Conservation (phyloP, 495 filamentous ascomycete species). For the Pseudevernia furfuracea region DNA sequence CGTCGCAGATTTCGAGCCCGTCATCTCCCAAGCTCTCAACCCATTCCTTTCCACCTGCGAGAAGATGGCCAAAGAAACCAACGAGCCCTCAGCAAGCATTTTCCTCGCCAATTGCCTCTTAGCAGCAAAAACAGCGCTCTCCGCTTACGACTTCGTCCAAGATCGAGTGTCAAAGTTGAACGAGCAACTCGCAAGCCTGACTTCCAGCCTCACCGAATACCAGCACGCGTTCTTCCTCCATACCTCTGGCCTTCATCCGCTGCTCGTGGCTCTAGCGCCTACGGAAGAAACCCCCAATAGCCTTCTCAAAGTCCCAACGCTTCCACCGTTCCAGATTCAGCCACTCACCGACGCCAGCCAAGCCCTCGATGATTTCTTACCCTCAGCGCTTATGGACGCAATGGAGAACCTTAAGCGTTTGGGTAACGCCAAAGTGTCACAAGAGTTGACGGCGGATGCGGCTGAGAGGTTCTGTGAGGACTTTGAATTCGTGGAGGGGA, state of each 20-base stretch:
- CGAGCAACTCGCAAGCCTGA: constrained; percentile 32
- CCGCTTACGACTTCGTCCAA: constrained; percentile 37
- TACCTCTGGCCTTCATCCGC: constrained; percentile 61
- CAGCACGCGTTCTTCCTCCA: constrained; percentile 63
- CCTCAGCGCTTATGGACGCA: constrained; percentile 87
- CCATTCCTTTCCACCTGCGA: constrained; percentile 73
- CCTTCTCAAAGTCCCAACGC: constrained; percentile 44
- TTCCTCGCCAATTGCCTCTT: constrained; percentile 80
- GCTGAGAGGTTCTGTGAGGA: constrained; percentile 81
- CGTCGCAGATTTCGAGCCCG: constrained; percentile 62
- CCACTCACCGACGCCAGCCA: constrained; percentile 60
- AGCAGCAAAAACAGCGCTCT: constrained; percentile 40
- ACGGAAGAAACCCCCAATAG: constrained; percentile 35
- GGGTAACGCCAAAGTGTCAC: constrained; percentile 58
- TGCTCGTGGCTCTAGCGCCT: constrained; percentile 57
- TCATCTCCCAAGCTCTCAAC: constrained; percentile 76
- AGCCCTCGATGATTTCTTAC: constrained; percentile 81
- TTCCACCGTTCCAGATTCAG: constrained; percentile 55
- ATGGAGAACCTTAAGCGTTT: constrained; percentile 68
- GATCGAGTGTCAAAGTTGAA: constrained; percentile 18
- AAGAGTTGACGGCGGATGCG: constrained; percentile 72
- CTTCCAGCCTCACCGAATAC: constrained; percentile 44
- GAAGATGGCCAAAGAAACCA: constrained; percentile 56
- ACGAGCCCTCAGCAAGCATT: constrained; percentile 52
- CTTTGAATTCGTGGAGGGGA: constrained; percentile 80